Percentiles rank a stretch among this genome's conserved stretches.
Conservation (phyloP, 768 basidiomycete genomes). For the Russula abietina region DNA sequence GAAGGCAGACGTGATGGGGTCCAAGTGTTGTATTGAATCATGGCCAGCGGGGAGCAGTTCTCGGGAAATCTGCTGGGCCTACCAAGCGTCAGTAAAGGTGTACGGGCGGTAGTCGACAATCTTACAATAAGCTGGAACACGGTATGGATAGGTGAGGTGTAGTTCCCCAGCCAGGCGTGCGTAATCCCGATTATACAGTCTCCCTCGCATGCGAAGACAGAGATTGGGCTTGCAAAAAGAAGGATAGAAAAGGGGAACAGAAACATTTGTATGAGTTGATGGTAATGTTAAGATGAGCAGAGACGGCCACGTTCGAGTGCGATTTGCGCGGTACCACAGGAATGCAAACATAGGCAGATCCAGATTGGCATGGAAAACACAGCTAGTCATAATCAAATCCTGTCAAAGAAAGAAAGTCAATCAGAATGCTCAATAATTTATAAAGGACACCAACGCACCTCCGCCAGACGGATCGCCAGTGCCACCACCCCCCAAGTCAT, state of each 20-base stretch:
- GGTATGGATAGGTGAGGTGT: conserved; percentile 37
- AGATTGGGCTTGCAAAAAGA: conserved; percentile 31
- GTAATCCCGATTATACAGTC: conserved; percentile 61
- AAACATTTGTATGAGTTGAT: conserved; percentile 8
- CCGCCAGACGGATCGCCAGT: conserved; percentile 56
- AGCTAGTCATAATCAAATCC: conserved; percentile 29
- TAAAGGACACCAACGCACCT: conserved; percentile 28
- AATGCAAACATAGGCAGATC: conserved; percentile 6
- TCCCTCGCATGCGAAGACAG: conserved; percentile 59
- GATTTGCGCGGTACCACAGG: background rate
- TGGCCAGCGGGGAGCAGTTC: conserved; percentile 32
- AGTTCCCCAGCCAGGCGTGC: conserved; percentile 47
- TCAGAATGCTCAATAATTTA: background rate
- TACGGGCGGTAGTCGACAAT: conserved; percentile 1
- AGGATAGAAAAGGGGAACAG: conserved; percentile 20
- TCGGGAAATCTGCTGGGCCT: conserved; percentile 37
- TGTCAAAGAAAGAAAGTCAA: conserved; percentile 4
- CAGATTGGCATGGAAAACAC: conserved; percentile 4
- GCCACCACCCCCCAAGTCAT: conserved; percentile 68
- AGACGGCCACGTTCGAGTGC: background rate
- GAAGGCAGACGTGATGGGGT: conserved; percentile 46
- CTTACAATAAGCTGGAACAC: conserved; percentile 43
- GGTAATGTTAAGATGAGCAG: background rate
- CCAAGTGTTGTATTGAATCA: conserved; percentile 34
- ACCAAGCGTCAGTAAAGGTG: conserved; percentile 20